Conservation (phyloP, 306 rosid species). For the Prunus campanulata region DNA sequence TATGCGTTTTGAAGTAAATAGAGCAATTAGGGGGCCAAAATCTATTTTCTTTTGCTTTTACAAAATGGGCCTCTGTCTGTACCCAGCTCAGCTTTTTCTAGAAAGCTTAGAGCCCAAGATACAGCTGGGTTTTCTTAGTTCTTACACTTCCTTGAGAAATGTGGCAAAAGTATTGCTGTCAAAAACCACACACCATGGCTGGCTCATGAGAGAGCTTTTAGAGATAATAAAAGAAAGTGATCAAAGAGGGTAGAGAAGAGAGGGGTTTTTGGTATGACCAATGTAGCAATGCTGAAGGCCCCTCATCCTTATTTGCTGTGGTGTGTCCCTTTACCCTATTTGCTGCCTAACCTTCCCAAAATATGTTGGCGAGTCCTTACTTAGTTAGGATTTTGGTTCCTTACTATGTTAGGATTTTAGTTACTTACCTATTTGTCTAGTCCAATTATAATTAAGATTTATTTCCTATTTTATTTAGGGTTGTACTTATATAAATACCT, state of each 20-base stretch:
- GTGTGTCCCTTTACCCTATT: background rate
- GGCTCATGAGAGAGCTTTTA: background rate
- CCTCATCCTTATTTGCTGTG: background rate
- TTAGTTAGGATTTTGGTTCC: too few species aligned
- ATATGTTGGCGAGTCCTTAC: too few species aligned
- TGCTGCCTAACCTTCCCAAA: background rate
- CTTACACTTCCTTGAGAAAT: background rate
- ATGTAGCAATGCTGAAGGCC: background rate
- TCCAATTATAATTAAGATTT: too few species aligned
- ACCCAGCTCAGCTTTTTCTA: background rate
- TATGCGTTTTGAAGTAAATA: background rate
- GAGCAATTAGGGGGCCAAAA: background rate
- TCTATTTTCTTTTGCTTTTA: background rate
- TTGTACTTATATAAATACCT: too few species aligned
- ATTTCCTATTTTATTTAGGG: too few species aligned
- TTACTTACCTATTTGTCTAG: too few species aligned
- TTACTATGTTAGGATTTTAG: too few species aligned
- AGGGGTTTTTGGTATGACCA: background rate
- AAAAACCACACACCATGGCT: background rate
- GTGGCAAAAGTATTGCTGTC: background rate
- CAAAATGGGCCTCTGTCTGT: background rate
- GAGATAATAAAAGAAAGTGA: background rate
- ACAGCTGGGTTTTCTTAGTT: background rate
- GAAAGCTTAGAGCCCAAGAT: background rate
- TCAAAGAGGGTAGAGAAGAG: background rate